A percentile compares a stretch with the other conserved stretches of the same genome.
phyloP scores from a whole-genome alignment of 2,329 filamentous ascomycete species.

The Metarhizium album region DNA sequence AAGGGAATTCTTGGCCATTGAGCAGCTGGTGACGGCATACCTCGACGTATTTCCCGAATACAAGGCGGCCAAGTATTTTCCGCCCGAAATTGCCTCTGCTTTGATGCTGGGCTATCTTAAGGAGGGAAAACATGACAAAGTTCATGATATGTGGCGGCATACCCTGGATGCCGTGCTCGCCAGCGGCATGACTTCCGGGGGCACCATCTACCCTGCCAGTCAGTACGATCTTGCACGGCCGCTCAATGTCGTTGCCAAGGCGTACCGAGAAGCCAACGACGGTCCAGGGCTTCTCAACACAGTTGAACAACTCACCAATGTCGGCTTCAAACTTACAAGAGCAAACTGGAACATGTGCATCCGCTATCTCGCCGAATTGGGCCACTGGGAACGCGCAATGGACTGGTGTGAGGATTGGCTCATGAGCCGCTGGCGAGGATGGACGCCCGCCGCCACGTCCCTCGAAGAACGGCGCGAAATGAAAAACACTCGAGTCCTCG shows the following conservation, averaged over 20 bases:
- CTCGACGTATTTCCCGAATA: slow-evolving; percentile 27
- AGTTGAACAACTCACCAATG: slow-evolving; percentile 43
- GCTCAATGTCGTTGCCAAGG: slow-evolving; percentile 37
- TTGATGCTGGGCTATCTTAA: slow-evolving; percentile 58
- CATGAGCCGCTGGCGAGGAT: slow-evolving; percentile 71
- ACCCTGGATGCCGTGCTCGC: slow-evolving; percentile 42
- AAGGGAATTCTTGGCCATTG: slow-evolving; percentile 40
- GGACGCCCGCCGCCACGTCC: slow-evolving; percentile 29
- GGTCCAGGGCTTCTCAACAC: slow-evolving; percentile 35
- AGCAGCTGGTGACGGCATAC: slow-evolving; percentile 47
- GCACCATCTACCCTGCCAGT: slow-evolving; percentile 31
- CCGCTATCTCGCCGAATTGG: slow-evolving; percentile 51
- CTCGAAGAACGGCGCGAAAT: slow-evolving; percentile 26
- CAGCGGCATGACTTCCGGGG: slow-evolving; percentile 14
- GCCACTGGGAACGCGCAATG: slow-evolving; percentile 57
- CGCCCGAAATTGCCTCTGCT: slow-evolving; percentile 46
- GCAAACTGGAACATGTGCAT: slow-evolving; percentile 75
- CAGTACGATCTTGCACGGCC: slow-evolving; percentile 44
- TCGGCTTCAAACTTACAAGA: slow-evolving; percentile 65
- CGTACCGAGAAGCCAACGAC: slow-evolving; percentile 30
- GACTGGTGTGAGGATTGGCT: slow-evolving; percentile 62
- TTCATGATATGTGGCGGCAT: slow-evolving; percentile 56
- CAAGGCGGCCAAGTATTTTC: slow-evolving; percentile 26
- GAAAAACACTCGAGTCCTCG: slow-evolving; percentile 23
- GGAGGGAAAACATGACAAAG: slow-evolving; percentile 45